Percentiles rank a stretch among this genome's conserved stretches.
phyloP scores from a whole-genome alignment of 441 rosid genomes.

The Raphanus hybrid region DNA sequence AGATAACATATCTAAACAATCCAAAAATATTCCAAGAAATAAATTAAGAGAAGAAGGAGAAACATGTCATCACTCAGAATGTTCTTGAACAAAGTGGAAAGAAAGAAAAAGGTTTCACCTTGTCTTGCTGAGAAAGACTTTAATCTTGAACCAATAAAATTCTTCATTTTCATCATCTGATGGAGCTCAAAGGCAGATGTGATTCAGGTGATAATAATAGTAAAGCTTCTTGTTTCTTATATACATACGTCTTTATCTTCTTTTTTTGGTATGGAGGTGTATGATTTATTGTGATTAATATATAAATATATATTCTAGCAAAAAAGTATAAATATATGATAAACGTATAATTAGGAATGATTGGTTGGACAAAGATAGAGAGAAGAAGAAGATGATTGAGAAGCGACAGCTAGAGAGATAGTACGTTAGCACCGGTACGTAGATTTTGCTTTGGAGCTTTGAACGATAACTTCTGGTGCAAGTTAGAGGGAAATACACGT shows the following conservation, averaged over 20 bases:
- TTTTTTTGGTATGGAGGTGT: constrained; percentile 30
- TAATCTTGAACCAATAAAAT: constrained; percentile 31
- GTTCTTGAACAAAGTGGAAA: neutral
- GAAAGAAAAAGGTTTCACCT: constrained; percentile 15
- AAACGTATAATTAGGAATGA: constrained; percentile 34
- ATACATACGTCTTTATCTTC: neutral
- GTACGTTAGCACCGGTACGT: constrained; percentile 39
- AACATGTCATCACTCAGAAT: neutral
- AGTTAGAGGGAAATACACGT: constrained; percentile 58
- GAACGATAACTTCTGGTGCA: constrained; percentile 50
- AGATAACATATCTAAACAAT: constrained; percentile 8
- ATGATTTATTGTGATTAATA: neutral
- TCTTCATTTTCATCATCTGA: constrained; percentile 40
- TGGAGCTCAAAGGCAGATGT: constrained; percentile 3
- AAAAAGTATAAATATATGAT: constrained; percentile 1
- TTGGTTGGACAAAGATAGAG: constrained; percentile 37
- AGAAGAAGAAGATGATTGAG: constrained; percentile 41
- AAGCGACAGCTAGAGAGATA: constrained; percentile 47
- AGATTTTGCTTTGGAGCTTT: constrained; percentile 24
- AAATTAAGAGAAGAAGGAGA: too few species aligned
- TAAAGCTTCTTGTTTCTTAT: constrained; percentile 26
- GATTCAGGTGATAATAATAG: constrained; percentile 25
- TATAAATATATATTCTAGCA: neutral
- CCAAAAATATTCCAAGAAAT: neutral
- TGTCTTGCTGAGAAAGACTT: constrained; percentile 37